These are phyloP conservation scores for Zalaria obscura DNA, from an alignment of 2,329 filamentous ascomycete species.

Conservation along the genomic window DNA sequence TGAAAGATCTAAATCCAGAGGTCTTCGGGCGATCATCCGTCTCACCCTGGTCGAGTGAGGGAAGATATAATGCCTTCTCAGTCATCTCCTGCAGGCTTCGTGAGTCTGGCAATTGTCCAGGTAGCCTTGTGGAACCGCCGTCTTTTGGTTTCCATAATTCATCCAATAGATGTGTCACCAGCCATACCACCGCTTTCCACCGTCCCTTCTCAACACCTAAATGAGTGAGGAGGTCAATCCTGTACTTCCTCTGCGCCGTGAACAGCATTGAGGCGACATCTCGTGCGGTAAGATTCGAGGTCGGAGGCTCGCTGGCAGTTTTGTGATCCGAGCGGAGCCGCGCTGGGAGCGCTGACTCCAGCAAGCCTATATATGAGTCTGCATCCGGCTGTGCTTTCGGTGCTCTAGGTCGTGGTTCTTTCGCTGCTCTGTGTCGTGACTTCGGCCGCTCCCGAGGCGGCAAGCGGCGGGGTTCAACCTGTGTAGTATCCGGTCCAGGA, in stretches of 20 bases:
- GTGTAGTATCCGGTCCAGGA: too few relatives aligned
- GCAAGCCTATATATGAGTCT: too few relatives aligned
- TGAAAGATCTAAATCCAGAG: too few relatives aligned
- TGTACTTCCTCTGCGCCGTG: constrained; percentile 8
- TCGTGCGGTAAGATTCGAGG: constrained; percentile 5
- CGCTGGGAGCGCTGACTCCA: not conserved
- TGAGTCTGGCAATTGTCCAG: constrained; percentile 3
- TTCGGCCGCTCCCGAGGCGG: too few relatives aligned
- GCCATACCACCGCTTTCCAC: constrained; percentile 31
- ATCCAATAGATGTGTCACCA: constrained; percentile 28
- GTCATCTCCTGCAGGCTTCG: constrained; percentile 9
- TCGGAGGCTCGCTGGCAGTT: constrained; percentile 1
- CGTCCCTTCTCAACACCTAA: constrained; percentile 24
- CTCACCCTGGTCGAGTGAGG: too few relatives aligned
- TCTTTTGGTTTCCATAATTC: constrained; percentile 7
- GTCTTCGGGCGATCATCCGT: too few relatives aligned
- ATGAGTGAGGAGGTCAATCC: constrained; percentile 24
- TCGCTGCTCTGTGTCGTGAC: too few relatives aligned
- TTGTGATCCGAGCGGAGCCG: not conserved
- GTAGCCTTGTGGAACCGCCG: not conserved
- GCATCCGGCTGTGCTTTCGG: too few relatives aligned
- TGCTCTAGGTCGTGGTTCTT: too few relatives aligned
- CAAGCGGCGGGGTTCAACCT: too few relatives aligned
- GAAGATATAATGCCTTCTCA: not conserved
- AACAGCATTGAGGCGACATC: constrained; percentile 14